Evolutionary conservation across 192 early-diverging fungal species (phyloP).

Genomic region (Coemansia sp.): DNA sequence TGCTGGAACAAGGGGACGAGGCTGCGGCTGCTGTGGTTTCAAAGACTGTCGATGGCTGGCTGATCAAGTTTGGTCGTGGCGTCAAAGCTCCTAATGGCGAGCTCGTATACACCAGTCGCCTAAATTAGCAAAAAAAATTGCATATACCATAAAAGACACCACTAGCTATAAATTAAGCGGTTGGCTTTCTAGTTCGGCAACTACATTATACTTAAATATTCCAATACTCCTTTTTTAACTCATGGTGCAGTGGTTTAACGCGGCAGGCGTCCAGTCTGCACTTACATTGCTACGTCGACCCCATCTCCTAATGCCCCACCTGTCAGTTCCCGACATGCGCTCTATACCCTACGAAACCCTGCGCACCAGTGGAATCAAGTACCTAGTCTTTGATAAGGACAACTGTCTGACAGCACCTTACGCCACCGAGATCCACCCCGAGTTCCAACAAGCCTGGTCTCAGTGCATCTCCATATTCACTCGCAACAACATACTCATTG

Average conservation of each 20-base stretch:
- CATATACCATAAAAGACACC: slow-evolving; percentile 11
- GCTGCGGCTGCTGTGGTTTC: slow-evolving; percentile 7
- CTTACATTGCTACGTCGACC: slow-evolving; percentile 64
- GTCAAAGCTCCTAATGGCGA: slow-evolving; percentile 32
- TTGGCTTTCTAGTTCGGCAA: background rate
- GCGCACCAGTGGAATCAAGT: slow-evolving; percentile 63
- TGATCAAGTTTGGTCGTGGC: slow-evolving; percentile 46
- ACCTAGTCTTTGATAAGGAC: slow-evolving; percentile 95
- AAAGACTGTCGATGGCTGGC: slow-evolving; percentile 45
- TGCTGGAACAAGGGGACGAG: slow-evolving; percentile 21
- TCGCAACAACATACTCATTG: slow-evolving; percentile 67
- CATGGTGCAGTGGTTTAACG: slow-evolving; percentile 85
- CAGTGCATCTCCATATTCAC: slow-evolving; percentile 67
- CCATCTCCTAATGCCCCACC: slow-evolving; percentile 72
- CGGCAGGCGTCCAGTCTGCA: slow-evolving; percentile 61
- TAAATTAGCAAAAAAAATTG: slow-evolving; percentile 21
- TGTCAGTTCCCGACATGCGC: slow-evolving; percentile 76
- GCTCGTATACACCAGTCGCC: slow-evolving; percentile 38
- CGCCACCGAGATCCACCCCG: slow-evolving; percentile 64
- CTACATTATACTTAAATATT: background rate
- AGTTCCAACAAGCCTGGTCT: slow-evolving; percentile 72
- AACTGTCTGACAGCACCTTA: slow-evolving; percentile 94
- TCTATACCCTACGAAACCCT: slow-evolving; percentile 67
- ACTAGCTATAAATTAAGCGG: background rate
- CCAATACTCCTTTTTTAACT: background rate